phyloP scores from a whole-genome alignment of 169 alveolate genomes.

The Cryptosporidium viatorum region DNA sequence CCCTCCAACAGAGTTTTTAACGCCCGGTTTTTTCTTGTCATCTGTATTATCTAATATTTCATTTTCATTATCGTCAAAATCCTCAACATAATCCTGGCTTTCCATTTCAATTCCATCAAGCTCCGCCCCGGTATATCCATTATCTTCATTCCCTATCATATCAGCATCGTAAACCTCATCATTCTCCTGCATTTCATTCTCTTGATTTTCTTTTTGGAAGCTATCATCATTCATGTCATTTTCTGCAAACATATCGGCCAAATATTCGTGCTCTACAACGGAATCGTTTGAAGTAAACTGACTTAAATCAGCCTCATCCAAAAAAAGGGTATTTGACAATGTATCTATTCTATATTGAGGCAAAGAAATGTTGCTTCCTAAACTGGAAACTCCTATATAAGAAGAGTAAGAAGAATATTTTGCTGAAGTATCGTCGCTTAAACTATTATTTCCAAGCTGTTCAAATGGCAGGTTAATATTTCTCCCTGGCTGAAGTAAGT shows the following conservation, averaged over 20 bases:
- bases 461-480: slow-evolving; percentile 34
- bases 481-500: slow-evolving; percentile 57
- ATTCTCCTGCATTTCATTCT: neutral
- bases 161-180: neutral
- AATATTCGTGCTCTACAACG: neutral
- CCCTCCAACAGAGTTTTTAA: neutral
- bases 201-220: neutral
- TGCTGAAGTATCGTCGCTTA: neutral
- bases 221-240: neutral
- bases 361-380: slow-evolving; percentile 37
- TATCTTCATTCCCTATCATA: neutral
- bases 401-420: slow-evolving; percentile 43
- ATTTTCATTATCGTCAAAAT: neutral
- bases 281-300: neutral
- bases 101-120: neutral
- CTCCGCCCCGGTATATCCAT: neutral
- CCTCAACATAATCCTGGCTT: neutral
- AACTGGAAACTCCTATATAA: slow-evolving; percentile 40
- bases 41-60: neutral
- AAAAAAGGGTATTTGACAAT: slow-evolving; percentile 22
- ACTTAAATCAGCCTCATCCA: slow-evolving; percentile 49
- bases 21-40: neutral
- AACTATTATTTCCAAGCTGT: neutral
- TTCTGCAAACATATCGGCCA: neutral
- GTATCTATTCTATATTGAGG: slow-evolving; percentile 56